These are phyloP conservation scores for Coffea canephora DNA, from an alignment of 257 asterid species.

Conservation along the genomic window DNA sequence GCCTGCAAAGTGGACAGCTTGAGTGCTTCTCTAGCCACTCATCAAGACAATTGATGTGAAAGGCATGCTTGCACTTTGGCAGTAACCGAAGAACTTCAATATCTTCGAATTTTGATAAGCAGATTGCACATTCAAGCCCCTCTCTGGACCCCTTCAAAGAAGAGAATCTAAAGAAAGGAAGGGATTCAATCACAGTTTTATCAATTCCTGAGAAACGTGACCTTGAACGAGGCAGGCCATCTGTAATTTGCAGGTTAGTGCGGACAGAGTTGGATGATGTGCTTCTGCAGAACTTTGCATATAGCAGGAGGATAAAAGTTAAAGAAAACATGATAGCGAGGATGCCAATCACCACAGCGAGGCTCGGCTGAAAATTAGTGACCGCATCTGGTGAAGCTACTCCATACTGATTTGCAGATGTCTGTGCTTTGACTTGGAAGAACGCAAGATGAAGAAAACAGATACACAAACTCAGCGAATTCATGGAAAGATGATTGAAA, in stretches of 20 bases:
- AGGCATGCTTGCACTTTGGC: constrained; percentile 42
- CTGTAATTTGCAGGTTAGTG: constrained; percentile 30
- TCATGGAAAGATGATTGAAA: constrained; percentile 20
- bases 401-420: constrained; percentile 10
- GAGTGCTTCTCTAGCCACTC: constrained; percentile 42
- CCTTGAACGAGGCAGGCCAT: constrained; percentile 36
- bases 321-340: constrained; percentile 59
- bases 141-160: constrained; percentile 31
- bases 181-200: constrained; percentile 31
- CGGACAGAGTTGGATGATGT: constrained; percentile 18
- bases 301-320: constrained; percentile 65
- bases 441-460: constrained; percentile 28
- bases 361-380: constrained; percentile 59
- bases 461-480: constrained; percentile 16
- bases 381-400: constrained; percentile 25
- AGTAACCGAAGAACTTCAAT: constrained; percentile 31
- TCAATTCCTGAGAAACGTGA: constrained; percentile 31
- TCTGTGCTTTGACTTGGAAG: constrained; percentile 31
- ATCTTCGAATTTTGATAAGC: constrained; percentile 35
- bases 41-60: constrained; percentile 36
- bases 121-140: constrained; percentile 39
- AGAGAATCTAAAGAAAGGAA: constrained; percentile 37
- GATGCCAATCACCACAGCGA: constrained; percentile 68
- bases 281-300: constrained; percentile 72
- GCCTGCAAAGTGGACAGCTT: constrained; percentile 43